These are phyloP conservation scores for Talaromyces stipitatus DNA, from an alignment of 495 filamentous ascomycete genomes.

Conservation along the genomic window DNA sequence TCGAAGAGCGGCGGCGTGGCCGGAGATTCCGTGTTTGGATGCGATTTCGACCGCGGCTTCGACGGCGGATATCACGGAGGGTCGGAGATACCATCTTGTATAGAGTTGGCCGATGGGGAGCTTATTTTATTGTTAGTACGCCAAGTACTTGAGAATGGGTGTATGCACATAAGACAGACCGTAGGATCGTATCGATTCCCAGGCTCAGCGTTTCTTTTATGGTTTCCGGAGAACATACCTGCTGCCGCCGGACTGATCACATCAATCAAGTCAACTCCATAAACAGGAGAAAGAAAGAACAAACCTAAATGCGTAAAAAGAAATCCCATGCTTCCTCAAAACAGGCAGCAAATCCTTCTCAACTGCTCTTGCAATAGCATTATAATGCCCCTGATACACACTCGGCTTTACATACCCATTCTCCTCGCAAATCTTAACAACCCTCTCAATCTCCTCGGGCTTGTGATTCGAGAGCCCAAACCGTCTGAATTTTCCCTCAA, in stretches of 20 bases:
- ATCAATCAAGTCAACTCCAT: no score
- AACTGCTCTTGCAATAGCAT: constrained; percentile 34
- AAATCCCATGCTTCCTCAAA: constrained; percentile 15
- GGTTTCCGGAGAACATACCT: constrained; percentile 1
- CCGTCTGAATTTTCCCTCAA: constrained; percentile 28
- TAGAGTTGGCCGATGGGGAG: constrained; percentile 13
- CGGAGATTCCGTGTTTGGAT: constrained; percentile 18
- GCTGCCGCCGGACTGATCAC: neutral
- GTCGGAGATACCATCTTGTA: constrained; percentile 9
- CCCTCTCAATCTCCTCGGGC: constrained; percentile 33
- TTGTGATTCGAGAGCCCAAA: constrained; percentile 42
- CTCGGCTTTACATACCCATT: constrained; percentile 35
- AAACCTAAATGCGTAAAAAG: constrained; percentile 2
- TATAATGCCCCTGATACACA: constrained; percentile 46
- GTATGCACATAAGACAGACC: neutral
- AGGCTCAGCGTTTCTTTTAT: neutral
- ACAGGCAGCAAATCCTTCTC: constrained; percentile 33
- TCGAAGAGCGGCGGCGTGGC: constrained; percentile 29
- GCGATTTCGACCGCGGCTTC: constrained; percentile 8
- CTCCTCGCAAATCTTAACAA: constrained; percentile 31
- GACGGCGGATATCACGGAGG: constrained; percentile 10
- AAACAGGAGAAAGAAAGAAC: no score
- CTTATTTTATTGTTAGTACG: constrained; percentile 2
- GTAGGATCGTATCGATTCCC: constrained; percentile 1
- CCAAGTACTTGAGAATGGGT: no score